Percentiles rank a stretch among this genome's conserved stretches.
phyloP scores from a whole-genome alignment of 805 yeast genomes.

The Debaryomyces hansenii region DNA sequence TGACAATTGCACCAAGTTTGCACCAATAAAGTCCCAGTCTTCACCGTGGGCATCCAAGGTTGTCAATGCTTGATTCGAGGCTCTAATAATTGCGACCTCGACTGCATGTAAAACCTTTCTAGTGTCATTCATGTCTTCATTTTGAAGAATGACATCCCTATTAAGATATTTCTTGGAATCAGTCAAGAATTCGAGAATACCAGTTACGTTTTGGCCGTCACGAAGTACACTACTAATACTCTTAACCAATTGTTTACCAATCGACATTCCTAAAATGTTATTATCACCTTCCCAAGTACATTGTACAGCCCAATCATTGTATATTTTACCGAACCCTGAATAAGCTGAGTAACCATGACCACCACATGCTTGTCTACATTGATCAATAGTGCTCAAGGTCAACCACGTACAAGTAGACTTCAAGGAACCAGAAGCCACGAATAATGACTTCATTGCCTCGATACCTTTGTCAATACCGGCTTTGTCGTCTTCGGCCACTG shows the following conservation, averaged over 20 bases:
- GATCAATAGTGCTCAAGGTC: slow-evolving; percentile 72
- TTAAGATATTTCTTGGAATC: slow-evolving; percentile 26
- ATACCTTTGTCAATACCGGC: slow-evolving; percentile 47
- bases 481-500: slow-evolving; percentile 49
- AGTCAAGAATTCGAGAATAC: slow-evolving; percentile 45
- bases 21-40: slow-evolving; percentile 47
- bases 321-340: slow-evolving; percentile 83
- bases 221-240: slow-evolving; percentile 37
- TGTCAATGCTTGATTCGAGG: slow-evolving; percentile 31
- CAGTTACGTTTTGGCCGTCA: slow-evolving; percentile 44
- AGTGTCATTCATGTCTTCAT: slow-evolving; percentile 20
- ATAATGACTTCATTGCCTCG: slow-evolving; percentile 67
- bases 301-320: slow-evolving; percentile 88
- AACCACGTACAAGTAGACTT: slow-evolving; percentile 89
- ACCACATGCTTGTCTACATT: slow-evolving; percentile 88
- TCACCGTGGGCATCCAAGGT: slow-evolving; percentile 32
- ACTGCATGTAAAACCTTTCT: slow-evolving; percentile 22
- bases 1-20: slow-evolving; percentile 44
- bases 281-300: slow-evolving; percentile 99
- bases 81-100: slow-evolving; percentile 41
- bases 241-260: slow-evolving; percentile 74
- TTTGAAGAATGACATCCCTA: slow-evolving; percentile 8
- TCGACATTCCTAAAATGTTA: slow-evolving; percentile 74
- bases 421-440: slow-evolving; percentile 78
- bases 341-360: slow-evolving; percentile 95